These are phyloP conservation scores for Halenospora varia DNA, from an alignment of 495 filamentous ascomycete species.

Conservation along the genomic window DNA sequence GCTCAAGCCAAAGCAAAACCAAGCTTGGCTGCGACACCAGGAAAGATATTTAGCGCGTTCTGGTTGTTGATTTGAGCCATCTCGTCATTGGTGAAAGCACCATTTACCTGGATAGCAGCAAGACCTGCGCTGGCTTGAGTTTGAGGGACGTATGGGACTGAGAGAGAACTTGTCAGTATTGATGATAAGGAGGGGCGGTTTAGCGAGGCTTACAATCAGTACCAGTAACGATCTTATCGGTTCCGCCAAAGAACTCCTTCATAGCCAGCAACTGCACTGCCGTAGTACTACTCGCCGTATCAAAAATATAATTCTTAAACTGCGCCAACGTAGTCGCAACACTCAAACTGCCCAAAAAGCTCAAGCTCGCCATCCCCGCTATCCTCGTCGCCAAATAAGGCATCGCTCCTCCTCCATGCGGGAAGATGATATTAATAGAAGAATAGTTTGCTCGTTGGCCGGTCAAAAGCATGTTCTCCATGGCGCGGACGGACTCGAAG, in stretches of 20 bases:
- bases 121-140: neutral
- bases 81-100: neutral
- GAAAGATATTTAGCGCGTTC: neutral
- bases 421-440: constrained; percentile 40
- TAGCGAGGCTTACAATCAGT: neutral
- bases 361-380: constrained; percentile 10
- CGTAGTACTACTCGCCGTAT: neutral
- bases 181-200: neutral
- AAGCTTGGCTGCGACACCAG: neutral
- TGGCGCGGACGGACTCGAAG: constrained; percentile 46
- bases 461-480: constrained; percentile 43
- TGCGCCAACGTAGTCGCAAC: neutral
- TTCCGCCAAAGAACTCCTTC: neutral
- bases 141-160: neutral
- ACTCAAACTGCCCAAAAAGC: neutral
- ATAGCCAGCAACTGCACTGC: neutral
- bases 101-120: neutral
- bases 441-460: constrained; percentile 39
- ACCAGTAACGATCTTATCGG: neutral
- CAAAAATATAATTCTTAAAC: neutral
- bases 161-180: neutral
- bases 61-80: neutral
- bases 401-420: constrained; percentile 44
- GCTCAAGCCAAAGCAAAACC: neutral
- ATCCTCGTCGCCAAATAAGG: constrained; percentile 41